Base-by-base conservation (phyloP, 2,329 filamentous ascomycete genomes). In the Teratosphaeria destructans region DNA sequence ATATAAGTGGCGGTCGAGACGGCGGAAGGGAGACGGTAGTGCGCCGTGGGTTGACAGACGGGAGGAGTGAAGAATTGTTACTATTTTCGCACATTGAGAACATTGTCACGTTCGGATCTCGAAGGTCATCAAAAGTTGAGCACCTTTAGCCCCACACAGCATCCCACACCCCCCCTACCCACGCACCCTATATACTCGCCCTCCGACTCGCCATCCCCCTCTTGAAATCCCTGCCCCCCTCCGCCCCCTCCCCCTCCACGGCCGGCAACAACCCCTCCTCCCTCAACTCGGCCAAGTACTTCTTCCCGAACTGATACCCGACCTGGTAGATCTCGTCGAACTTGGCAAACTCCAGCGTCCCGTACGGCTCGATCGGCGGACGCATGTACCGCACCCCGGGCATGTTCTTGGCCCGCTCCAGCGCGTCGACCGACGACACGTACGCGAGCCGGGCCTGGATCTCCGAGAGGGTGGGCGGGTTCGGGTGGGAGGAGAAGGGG, bases 311-410 rank as follows among this genome's bases (percentile, higher is more conserved):
- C 58, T 83, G 81, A 74, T 96, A 95, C 1, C 94, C 95, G 11
- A 96, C 82, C 66, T 88, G 81, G 70, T 95, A 96, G 58, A 99
- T 93, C 79, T 99, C 95, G 69, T 97, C 93, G 73, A 99, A 99
- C 74, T 95, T 96, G 62, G 86, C 89, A 78, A 99, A 99, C 60
- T 99, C 94, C 34, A 99, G 78, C 1, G 94, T 99, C 4, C 92
- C 94, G 67, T 96, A 99, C 1, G 84, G 82, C 70, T 97, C 94
- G 63, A 99, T 88, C 0, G 94, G 94, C 4, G 95, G 95, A 0
- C 94, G 84, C 90, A 99, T 95, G 74, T 99, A 99, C 57, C 95
- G 81, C 73, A 93, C 97, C 0, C 94, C 94, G 0, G 90, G 85
- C 69, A 88, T 93, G 4, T 81, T 87, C 79, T 99, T 99, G 27